Evolutionary conservation across 495 filamentous ascomycete genomes (phyloP).

Genomic region (Aspergillus haitiensis): DNA sequence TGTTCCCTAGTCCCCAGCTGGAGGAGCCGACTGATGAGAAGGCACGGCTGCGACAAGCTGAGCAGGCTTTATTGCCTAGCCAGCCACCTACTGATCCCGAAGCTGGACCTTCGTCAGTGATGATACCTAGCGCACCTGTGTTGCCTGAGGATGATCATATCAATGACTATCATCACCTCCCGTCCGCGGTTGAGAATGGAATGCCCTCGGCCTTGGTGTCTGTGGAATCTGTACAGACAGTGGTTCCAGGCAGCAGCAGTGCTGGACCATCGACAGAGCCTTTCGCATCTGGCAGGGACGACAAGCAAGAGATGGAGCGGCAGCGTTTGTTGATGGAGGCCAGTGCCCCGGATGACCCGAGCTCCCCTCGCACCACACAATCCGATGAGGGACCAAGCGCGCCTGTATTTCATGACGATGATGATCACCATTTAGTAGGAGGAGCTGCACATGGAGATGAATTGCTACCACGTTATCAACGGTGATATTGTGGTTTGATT

Average conservation of each 20-base stretch:
- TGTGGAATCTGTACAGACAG: slow-evolving; percentile 44
- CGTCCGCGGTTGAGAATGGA: slow-evolving; percentile 25
- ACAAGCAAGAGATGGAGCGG: slow-evolving; percentile 84
- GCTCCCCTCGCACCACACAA: slow-evolving; percentile 50
- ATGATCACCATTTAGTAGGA: slow-evolving; percentile 51
- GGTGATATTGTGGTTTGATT: slow-evolving; percentile 27
- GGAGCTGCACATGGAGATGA: slow-evolving; percentile 46
- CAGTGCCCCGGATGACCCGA: slow-evolving; percentile 58
- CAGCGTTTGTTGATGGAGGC: slow-evolving; percentile 68
- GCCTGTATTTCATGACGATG: slow-evolving; percentile 64
- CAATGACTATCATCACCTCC: slow-evolving; percentile 41
- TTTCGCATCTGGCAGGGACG: slow-evolving; percentile 48
- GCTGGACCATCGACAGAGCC: slow-evolving; percentile 16
- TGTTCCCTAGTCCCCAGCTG: slow-evolving; percentile 55
- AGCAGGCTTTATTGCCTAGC: slow-evolving; percentile 70
- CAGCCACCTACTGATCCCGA: slow-evolving; percentile 56
- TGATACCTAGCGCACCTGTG: slow-evolving; percentile 39
- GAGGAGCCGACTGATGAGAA: slow-evolving; percentile 67
- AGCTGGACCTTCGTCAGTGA: slow-evolving; percentile 44
- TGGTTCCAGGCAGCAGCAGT: slow-evolving; percentile 29
- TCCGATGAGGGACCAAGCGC: slow-evolving; percentile 56
- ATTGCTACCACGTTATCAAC: slow-evolving; percentile 50
- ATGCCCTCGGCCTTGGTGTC: slow-evolving; percentile 41
- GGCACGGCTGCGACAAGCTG: slow-evolving; percentile 62
- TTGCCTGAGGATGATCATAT: slow-evolving; percentile 43